Conservation (phyloP, 129 eudicot genomes). For the Artemisia annua region DNA sequence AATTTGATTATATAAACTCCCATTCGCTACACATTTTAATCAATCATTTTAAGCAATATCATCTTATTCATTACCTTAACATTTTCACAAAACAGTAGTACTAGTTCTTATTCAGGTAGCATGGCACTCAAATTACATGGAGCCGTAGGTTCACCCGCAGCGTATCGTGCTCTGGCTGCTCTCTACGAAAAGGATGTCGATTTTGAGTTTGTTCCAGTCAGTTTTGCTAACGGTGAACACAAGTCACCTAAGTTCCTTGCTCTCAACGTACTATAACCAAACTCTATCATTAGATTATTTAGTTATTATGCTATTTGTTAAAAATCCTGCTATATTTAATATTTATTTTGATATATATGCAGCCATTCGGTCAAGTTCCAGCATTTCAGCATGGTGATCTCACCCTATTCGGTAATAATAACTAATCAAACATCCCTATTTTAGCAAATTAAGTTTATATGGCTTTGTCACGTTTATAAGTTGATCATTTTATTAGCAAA, state of each 20-base stretch:
- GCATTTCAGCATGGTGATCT: neutral
- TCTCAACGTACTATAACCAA: conserved; percentile 35
- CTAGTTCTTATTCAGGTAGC: neutral
- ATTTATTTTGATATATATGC: conserved; percentile 14
- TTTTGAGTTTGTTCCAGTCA: conserved; percentile 33
- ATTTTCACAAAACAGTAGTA: neutral
- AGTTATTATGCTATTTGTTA: neutral
- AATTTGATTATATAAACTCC: neutral
- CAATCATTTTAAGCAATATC: neutral
- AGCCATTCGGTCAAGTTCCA: conserved; percentile 14
- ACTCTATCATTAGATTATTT: neutral
- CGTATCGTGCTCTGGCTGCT: conserved; percentile 40
- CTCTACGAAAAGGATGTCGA: conserved; percentile 49
- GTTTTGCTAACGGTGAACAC: conserved; percentile 35
- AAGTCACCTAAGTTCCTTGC: conserved; percentile 37
- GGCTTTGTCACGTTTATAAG: too few relatives aligned
- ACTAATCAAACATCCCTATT: too few relatives aligned
- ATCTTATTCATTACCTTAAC: too few relatives aligned
- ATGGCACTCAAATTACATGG: conserved; percentile 52
- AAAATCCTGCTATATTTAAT: neutral
- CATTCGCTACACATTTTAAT: neutral
- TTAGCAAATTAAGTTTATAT: too few relatives aligned
- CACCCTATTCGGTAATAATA: neutral
- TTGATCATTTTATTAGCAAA: too few relatives aligned
- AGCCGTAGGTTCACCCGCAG: conserved; percentile 36